These are phyloP conservation scores for Fusarium nematophilum DNA, from an alignment of 2,329 filamentous ascomycete genomes.

Conservation along the genomic window DNA sequence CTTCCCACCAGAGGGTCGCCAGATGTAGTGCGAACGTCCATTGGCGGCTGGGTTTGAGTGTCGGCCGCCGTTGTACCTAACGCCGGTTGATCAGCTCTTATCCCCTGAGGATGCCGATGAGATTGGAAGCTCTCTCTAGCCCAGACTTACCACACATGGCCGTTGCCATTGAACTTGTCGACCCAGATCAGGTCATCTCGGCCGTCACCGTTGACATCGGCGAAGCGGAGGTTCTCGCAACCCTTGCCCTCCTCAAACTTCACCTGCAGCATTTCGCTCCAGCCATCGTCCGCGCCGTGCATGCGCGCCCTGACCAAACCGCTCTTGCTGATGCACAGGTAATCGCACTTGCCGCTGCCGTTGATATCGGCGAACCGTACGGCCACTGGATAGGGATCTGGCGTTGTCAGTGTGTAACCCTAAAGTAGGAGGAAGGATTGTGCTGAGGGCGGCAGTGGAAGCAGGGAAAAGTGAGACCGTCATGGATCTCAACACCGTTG, in stretches of 20 bases:
- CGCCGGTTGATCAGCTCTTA: background rate
- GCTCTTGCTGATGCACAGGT: constrained; percentile 46
- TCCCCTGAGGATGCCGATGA: background rate
- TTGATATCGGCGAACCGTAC: constrained; percentile 47
- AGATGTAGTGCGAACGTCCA: background rate
- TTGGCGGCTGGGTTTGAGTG: background rate
- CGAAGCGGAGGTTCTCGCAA: constrained; percentile 23
- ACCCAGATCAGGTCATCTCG: constrained; percentile 23
- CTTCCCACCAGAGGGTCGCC: background rate
- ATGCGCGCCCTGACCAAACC: constrained; percentile 40
- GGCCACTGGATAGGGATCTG: background rate
- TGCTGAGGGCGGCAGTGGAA: too few relatives aligned
- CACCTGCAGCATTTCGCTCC: constrained; percentile 17
- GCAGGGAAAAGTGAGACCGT: constrained; percentile 20
- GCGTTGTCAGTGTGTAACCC: too few relatives aligned
- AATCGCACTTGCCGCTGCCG: constrained; percentile 44
- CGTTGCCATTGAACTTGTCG: constrained; percentile 25
- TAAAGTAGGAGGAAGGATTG: too few relatives aligned
- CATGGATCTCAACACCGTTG: constrained; percentile 33
- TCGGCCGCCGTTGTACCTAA: background rate
- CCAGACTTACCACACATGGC: background rate
- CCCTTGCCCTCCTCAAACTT: constrained; percentile 4
- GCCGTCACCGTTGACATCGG: constrained; percentile 10
- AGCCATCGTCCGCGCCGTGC: constrained; percentile 34
- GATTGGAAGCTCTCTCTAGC: background rate